Evolutionary conservation across 2,329 filamentous ascomycete species (phyloP).

Genomic region (Calonectria ilicicola): DNA sequence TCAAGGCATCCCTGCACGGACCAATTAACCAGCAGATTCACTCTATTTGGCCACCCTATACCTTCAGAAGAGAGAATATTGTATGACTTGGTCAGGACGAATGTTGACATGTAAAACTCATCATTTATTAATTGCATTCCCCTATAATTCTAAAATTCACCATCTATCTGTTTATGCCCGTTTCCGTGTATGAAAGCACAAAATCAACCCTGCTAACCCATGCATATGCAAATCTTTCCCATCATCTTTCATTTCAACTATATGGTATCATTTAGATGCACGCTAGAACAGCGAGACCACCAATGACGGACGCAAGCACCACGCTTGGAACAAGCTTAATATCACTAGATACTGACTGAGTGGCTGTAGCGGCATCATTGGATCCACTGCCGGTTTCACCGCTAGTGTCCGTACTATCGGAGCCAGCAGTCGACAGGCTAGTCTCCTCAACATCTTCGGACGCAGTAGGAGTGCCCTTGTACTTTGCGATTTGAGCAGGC

Average conservation of each 20-base stretch:
- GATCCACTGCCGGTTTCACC: background rate
- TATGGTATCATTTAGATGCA: background rate
- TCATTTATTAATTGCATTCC: background rate
- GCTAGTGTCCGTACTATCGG: background rate
- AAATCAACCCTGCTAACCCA: slow-evolving; percentile 4
- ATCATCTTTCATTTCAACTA: background rate
- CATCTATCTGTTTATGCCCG: background rate
- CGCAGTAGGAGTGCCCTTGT: background rate
- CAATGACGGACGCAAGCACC: background rate
- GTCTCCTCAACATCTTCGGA: background rate
- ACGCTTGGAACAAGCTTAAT: background rate
- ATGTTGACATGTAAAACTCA: background rate
- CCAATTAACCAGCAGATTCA: background rate
- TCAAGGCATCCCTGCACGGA: background rate
- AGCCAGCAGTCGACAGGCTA: background rate
- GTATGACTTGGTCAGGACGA: too few species aligned
- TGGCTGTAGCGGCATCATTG: background rate
- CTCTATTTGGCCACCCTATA: background rate
- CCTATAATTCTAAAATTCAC: background rate
- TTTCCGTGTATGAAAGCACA: background rate
- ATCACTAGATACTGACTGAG: background rate
- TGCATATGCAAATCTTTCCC: background rate
- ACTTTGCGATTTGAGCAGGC: background rate
- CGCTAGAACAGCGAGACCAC: background rate
- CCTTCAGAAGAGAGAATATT: background rate